Percentiles rank a stretch among this genome's conserved stretches.
phyloP scores from a whole-genome alignment of 768 basidiomycete species.

The Lactarius vividus region DNA sequence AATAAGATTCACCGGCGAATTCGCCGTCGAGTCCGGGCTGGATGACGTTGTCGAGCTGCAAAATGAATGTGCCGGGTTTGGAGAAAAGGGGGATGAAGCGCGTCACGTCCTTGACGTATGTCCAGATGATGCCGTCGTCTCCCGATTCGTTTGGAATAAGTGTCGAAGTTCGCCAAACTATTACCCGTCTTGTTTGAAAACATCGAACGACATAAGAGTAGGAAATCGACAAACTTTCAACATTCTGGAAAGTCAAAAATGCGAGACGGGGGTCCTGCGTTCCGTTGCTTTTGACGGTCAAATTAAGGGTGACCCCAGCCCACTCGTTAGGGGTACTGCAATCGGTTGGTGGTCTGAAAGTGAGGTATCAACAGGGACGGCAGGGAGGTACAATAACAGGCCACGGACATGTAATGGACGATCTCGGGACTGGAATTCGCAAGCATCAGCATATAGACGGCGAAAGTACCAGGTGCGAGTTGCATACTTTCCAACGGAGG shows the following conservation, averaged over 20 bases:
- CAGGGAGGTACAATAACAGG: background rate
- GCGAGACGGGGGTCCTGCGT: slow-evolving; percentile 73
- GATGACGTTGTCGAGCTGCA: slow-evolving; percentile 71
- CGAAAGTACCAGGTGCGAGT: background rate
- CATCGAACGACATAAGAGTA: too few species aligned
- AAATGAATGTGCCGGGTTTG: slow-evolving; percentile 62
- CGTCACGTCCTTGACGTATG: slow-evolving; percentile 71
- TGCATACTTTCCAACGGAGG: slow-evolving; percentile 63
- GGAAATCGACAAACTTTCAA: slow-evolving; percentile 54
- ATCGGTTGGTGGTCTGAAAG: slow-evolving; percentile 62
- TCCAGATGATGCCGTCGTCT: slow-evolving; percentile 74
- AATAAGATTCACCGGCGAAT: slow-evolving; percentile 54
- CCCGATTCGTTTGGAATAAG: too few species aligned
- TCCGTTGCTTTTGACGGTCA: slow-evolving; percentile 75
- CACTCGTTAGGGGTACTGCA: slow-evolving; percentile 70
- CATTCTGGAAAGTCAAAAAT: slow-evolving; percentile 72
- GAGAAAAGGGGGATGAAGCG: slow-evolving; percentile 69
- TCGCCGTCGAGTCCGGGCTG: slow-evolving; percentile 56
- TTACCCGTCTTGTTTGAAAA: background rate
- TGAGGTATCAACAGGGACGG: background rate
- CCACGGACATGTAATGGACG: slow-evolving; percentile 55
- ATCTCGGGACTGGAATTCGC: slow-evolving; percentile 49
- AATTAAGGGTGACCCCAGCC: slow-evolving; percentile 72
- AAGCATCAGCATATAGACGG: background rate
- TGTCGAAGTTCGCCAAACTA: slow-evolving; percentile 51